Evolutionary conservation across 192 early-diverging fungal genomes (phyloP).

Genomic region (Linnemannia zychae): DNA sequence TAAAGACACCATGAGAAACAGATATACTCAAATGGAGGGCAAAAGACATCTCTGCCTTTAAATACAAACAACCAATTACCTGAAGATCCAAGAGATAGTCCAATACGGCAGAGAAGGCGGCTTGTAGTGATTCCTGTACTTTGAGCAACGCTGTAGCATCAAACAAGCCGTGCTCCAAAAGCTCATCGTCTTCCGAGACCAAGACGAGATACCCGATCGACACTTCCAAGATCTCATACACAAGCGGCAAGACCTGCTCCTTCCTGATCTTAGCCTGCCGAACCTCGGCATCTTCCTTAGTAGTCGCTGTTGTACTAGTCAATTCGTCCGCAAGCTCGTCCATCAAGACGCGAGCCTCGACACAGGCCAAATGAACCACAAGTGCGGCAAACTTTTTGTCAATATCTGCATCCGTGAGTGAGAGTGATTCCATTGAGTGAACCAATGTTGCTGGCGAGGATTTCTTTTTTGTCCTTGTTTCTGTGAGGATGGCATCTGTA

Average conservation of each 20-base stretch:
- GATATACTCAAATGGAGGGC: neutral
- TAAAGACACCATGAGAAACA: neutral
- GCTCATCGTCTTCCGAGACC: constrained; percentile 23
- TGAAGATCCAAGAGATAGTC: constrained; percentile 53
- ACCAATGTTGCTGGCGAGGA: constrained; percentile 28
- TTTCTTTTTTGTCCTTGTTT: constrained; percentile 15
- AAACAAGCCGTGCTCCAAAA: constrained; percentile 27
- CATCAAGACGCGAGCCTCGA: constrained; percentile 41
- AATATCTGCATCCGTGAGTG: constrained; percentile 31
- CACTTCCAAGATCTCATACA: constrained; percentile 44
- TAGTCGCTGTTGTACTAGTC: neutral
- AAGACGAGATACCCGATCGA: constrained; percentile 42
- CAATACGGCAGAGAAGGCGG: constrained; percentile 30
- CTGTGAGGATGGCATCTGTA: neutral
- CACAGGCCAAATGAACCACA: constrained; percentile 42
- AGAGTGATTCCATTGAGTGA: constrained; percentile 34
- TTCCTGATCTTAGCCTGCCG: constrained; percentile 18
- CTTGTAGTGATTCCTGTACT: constrained; percentile 38
- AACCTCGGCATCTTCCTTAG: neutral
- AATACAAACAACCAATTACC: neutral
- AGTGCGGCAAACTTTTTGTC: constrained; percentile 43
- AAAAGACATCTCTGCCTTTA: neutral
- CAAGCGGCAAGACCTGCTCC: constrained; percentile 38
- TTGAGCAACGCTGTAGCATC: constrained; percentile 43
- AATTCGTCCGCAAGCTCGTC: constrained; percentile 38